Evolutionary conservation across 176 grass and related monocot genomes (phyloP).

Genomic region (Dendrocalamus sinicus): DNA sequence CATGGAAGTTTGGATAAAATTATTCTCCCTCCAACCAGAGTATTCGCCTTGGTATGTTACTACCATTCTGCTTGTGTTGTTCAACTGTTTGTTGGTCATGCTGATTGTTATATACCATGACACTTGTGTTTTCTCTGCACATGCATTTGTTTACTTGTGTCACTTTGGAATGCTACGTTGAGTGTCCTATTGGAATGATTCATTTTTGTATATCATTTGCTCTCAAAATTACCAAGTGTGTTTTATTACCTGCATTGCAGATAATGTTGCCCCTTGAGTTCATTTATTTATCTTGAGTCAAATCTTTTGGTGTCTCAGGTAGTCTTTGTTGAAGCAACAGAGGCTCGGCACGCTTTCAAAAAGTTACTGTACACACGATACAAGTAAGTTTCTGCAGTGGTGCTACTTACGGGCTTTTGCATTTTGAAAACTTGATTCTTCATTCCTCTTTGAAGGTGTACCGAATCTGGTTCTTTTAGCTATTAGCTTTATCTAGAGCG

Average conservation of each 20-base stretch:
- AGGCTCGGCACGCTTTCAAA: constrained; percentile 82
- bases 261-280: neutral
- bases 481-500: neutral
- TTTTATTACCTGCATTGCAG: constrained; percentile 12
- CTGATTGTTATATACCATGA: neutral
- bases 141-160: neutral
- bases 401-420: neutral
- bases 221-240: neutral
- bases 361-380: constrained; percentile 86
- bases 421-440: neutral
- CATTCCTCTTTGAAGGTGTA: neutral
- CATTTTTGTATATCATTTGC: neutral
- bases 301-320: constrained; percentile 56
- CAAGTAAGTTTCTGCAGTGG: constrained; percentile 69
- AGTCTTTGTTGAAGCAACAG: constrained; percentile 84
- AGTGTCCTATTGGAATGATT: neutral
- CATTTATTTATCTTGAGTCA: constrained; percentile 41
- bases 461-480: neutral
- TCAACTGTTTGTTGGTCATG: constrained; percentile 21
- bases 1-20: constrained; percentile 84
- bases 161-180: neutral
- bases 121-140: neutral
- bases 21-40: constrained; percentile 82
- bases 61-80: constrained; percentile 35
- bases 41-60: constrained; percentile 83